These are phyloP conservation scores for Claviceps maximensis DNA, from an alignment of 2,329 filamentous ascomycete genomes.

Conservation along the genomic window DNA sequence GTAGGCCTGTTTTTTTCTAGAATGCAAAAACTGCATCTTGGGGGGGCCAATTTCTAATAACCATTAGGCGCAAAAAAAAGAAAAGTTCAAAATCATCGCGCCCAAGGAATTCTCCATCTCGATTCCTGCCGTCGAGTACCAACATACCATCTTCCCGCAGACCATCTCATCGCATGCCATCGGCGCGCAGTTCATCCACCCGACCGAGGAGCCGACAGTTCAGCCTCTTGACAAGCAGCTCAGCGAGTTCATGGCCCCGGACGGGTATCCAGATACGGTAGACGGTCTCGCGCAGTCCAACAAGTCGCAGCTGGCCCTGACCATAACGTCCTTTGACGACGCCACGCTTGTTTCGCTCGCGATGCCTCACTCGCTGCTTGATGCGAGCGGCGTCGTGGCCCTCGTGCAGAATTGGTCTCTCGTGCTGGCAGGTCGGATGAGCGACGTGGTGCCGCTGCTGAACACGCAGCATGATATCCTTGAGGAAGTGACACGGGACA, in stretches of 20 bases:
- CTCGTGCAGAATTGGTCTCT: slow-evolving; percentile 33
- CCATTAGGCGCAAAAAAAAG: slow-evolving; percentile 3
- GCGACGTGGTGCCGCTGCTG: slow-evolving; percentile 24
- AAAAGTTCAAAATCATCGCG: slow-evolving; percentile 20
- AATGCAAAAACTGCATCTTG: too few species aligned
- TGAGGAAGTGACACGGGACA: neutral
- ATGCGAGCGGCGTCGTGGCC: slow-evolving; percentile 28
- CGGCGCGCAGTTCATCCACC: slow-evolving; percentile 22
- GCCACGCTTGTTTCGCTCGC: slow-evolving; percentile 33
- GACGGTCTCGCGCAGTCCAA: slow-evolving; percentile 28
- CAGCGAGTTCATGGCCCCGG: slow-evolving; percentile 1
- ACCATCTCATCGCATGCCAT: slow-evolving; percentile 28
- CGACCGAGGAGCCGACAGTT: slow-evolving; percentile 8
- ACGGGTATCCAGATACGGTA: slow-evolving; percentile 11
- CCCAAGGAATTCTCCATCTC: slow-evolving; percentile 16
- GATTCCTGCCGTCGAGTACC: slow-evolving; percentile 27
- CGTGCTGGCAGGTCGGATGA: slow-evolving; percentile 28
- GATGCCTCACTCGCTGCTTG: slow-evolving; percentile 34
- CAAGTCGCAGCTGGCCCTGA: slow-evolving; percentile 31
- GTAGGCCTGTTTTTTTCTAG: too few species aligned
- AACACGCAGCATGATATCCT: slow-evolving; percentile 25
- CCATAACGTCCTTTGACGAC: slow-evolving; percentile 34
- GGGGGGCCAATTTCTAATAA: too few species aligned
- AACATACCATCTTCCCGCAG: slow-evolving; percentile 23
- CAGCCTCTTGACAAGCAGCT: neutral